Conservation (phyloP, 2,329 filamentous ascomycete genomes). For the Shiraia sp. region DNA sequence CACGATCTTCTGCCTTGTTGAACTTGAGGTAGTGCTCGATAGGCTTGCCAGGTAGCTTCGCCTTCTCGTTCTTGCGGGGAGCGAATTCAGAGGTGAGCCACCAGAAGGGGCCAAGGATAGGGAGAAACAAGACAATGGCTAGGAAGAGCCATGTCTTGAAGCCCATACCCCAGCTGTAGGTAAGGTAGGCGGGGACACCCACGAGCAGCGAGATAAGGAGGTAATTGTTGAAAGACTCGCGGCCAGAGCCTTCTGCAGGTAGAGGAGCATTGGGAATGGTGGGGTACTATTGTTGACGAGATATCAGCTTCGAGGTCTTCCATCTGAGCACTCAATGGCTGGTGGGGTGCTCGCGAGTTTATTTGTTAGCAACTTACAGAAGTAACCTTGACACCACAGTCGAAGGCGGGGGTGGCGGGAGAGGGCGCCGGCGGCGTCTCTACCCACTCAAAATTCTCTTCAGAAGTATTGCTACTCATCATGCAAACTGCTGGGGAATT, state of each 20-base stretch:
- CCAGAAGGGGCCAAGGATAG: constrained; percentile 84
- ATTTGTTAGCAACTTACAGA: constrained; percentile 51
- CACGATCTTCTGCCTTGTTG: constrained; percentile 62
- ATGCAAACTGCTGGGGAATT: constrained; percentile 36
- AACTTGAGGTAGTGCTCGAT: constrained; percentile 91
- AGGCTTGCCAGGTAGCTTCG: constrained; percentile 78
- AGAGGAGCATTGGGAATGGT: constrained; percentile 93
- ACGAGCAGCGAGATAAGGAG: constrained; percentile 72
- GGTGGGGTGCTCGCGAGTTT: constrained; percentile 20
- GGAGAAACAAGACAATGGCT: constrained; percentile 74
- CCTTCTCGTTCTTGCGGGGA: constrained; percentile 92
- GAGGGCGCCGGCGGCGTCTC: constrained; percentile 62
- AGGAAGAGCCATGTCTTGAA: constrained; percentile 89
- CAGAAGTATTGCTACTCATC: constrained; percentile 46
- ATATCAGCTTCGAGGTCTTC: constrained; percentile 28
- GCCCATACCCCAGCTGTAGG: constrained; percentile 83
- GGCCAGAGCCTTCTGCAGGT: constrained; percentile 83
- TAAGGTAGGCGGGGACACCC: constrained; percentile 75
- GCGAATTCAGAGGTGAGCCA: constrained; percentile 76
- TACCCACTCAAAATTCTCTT: constrained; percentile 68
- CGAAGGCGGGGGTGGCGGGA: constrained; percentile 54
- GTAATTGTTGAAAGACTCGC: constrained; percentile 84
- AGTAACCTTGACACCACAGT: constrained; percentile 66
- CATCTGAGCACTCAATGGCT: constrained; percentile 35
- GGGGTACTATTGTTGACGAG: constrained; percentile 64